These are phyloP conservation scores for Chytriomyces sp. DNA, from an alignment of 192 early-diverging fungal genomes.

Conservation along the genomic window DNA sequence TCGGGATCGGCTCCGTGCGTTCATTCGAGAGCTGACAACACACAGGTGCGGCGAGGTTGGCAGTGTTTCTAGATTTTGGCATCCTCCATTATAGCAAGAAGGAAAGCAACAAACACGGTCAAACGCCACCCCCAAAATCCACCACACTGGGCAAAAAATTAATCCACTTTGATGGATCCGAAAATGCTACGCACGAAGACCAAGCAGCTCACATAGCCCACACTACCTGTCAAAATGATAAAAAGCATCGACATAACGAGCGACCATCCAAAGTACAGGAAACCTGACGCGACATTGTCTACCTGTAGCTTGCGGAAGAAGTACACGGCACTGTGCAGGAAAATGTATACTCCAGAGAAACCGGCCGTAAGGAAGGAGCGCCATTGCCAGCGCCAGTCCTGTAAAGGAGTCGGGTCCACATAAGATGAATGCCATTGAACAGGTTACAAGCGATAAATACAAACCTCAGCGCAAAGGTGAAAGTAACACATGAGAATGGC, in stretches of 20 bases:
- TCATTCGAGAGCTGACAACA: too few relatives aligned
- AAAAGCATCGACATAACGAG: conserved; percentile 72
- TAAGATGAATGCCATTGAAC: neutral
- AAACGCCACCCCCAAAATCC: too few relatives aligned
- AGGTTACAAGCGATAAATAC: neutral
- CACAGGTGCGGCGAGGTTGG: too few relatives aligned
- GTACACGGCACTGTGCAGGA: conserved; percentile 69
- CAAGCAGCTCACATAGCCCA: conserved; percentile 69
- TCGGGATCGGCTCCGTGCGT: too few relatives aligned
- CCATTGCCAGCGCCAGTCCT: conserved; percentile 90
- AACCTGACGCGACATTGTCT: conserved; percentile 63
- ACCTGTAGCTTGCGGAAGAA: conserved; percentile 51
- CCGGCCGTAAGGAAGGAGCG: conserved; percentile 74
- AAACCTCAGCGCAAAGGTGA: conserved; percentile 56
- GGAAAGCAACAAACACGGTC: too few relatives aligned
- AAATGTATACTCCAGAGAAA: conserved; percentile 74
- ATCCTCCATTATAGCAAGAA: too few relatives aligned
- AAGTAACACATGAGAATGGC: conserved; percentile 62
- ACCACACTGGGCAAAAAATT: conserved; percentile 14
- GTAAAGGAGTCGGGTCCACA: neutral
- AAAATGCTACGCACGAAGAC: conserved; percentile 73
- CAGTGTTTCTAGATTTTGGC: too few relatives aligned
- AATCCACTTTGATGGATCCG: conserved; percentile 74
- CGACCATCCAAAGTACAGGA: conserved; percentile 72
- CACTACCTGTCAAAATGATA: conserved; percentile 66